Base-by-base conservation (phyloP, 306 rosid species). In the Lupinus albus region DNA sequence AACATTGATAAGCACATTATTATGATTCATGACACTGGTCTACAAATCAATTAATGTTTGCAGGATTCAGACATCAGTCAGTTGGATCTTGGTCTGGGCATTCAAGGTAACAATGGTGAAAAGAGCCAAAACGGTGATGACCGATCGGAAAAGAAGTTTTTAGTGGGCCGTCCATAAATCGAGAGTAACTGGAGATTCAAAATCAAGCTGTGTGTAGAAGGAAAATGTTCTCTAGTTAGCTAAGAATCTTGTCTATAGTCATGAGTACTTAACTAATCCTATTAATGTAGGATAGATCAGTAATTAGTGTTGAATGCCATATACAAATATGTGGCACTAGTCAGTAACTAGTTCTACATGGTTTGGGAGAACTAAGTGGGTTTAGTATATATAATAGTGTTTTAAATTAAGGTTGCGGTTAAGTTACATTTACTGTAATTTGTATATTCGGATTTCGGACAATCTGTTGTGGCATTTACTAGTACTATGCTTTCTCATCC, bases 1-100 rank as follows among this genome's bases (percentile, higher is more conserved):
- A 17, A 39, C 0, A 39, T 10, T 39, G 45, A 39, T 39, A 39
- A 39, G 45, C 4, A 18, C 55, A 7, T 70, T 4, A 21, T n/a
- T 4, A 8, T 49, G 72, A 45, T 30, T 13, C 9, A 39, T 77
- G 46, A 62, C 72, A 20, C 14, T 32, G 64, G 48, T 13, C 58
- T 52, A 20, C 67, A 50, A 16, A 44, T 72, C 33, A 61, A 38
- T 59, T 49, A 61, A 72, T 71, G 30, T 25, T 47, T 73, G 53
- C 85, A 79, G 86, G 85, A 67, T 69, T 76, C 85, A 46, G 47
- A 75, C 45, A 66, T 41, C 1, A 69, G 47, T 42, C 58, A 65
- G 58, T 64, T 82, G 84, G 88, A 89, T 71, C 75, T 84, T 16
- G 91, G 55, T 67, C 81, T 84, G 58, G 79, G 75, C 64, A 70